Evolutionary conservation across 2,329 filamentous ascomycete species (phyloP), one percentile per base, ranked within the genome.

Genomic region (Aspergillus sojae): DNA sequence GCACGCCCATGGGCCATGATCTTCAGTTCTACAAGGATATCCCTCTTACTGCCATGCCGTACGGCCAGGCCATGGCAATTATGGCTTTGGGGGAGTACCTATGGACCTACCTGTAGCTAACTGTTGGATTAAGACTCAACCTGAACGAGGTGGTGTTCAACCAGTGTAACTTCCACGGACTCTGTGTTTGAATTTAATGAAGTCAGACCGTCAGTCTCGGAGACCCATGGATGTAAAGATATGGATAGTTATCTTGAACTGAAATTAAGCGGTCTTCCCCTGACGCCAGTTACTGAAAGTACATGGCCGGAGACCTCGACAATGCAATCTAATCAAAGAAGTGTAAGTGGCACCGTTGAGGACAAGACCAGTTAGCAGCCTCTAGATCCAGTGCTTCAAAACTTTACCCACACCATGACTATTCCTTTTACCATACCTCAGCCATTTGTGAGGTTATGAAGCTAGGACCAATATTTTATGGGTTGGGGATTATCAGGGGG

Each of bases 61-160:
- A 94, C 70, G 91, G 91, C 0, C 91, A 94, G 76, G 90, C 91
- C 0, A 93, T 94, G 91, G 91, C 90, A 0, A 92, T 93, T 66
- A 93, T 94, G 88, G 88, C 90, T 0, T 75, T 94, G 67, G 90
- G 90, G 0, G 91, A 94, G 78, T 91, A 90, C 69, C 74, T 91
- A 41, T 41, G 39, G 16, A 41, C 39, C 16, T 41, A 41, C 39
- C 16, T 41, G 7, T 41, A 41, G 16, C 5, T 6, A 9, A 4
- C 19, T 36, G 14, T 36, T 36, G 14, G 16, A 36, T 36, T 16
- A 14, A 36, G 34, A 6, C 5, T 41, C 39, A 16, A 19, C 19
- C 6, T 41, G 34, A 41, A 41, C 19, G 12, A 6, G 12, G 5
- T 28, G 26, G 10, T n/a, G 16, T n/a, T 41, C 9, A 19, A n/a